Conservation (phyloP, 108 stramenopile species). For the Stephanodiscus minutulus region DNA sequence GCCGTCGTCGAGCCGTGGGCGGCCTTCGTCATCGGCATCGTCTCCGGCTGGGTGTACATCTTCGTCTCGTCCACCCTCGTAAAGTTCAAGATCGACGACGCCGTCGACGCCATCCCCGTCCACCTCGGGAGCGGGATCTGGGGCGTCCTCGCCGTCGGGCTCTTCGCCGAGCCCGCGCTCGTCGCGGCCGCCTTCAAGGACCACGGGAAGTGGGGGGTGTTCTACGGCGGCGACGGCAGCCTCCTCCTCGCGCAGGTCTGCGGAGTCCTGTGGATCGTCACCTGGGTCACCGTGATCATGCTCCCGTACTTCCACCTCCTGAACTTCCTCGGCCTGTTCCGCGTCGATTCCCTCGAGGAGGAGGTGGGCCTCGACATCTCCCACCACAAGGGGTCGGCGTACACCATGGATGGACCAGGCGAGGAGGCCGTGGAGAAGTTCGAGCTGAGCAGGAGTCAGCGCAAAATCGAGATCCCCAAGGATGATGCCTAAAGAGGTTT, state of each 20-base stretch:
- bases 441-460: constrained; percentile 28
- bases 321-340: constrained; percentile 64
- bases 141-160: constrained; percentile 82
- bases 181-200: constrained; percentile 56
- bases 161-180: constrained; percentile 73
- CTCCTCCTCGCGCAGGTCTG: constrained; percentile 72
- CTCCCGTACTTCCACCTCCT: constrained; percentile 76
- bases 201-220: constrained; percentile 58
- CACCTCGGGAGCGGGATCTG: constrained; percentile 88
- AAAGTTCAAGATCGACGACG: constrained; percentile 86
- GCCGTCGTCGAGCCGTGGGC: constrained; percentile 78
- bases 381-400: constrained; percentile 72
- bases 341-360: constrained; percentile 77
- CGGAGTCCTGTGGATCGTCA: constrained; percentile 76
- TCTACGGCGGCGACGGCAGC: constrained; percentile 65
- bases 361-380: constrained; percentile 83
- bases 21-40: constrained; percentile 54
- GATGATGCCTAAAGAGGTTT: constrained; percentile 14
- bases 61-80: constrained; percentile 61
- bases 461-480: constrained; percentile 32
- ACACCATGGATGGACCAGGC: constrained; percentile 46
- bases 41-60: constrained; percentile 79
- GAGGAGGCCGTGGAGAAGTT: constrained; percentile 27
- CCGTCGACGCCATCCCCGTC: constrained; percentile 93
- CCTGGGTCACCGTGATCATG: constrained; percentile 80